Base-by-base conservation (phyloP, 139 green algal species). In the Micromonas pusilla region DNA sequence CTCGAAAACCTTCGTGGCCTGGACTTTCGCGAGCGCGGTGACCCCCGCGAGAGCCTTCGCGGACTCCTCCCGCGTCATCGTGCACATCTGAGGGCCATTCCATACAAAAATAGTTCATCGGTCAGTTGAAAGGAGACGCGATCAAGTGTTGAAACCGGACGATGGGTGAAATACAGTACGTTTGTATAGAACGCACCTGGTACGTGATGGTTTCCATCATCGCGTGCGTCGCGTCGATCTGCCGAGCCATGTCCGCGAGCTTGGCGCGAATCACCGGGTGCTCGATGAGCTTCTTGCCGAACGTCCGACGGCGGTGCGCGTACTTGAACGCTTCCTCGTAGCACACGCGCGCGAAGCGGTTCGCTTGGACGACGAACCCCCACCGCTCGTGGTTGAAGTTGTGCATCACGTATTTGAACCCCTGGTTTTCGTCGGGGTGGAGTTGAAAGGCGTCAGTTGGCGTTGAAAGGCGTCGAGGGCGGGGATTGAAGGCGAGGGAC, bases 371-470 rank as follows among this genome's bases (percentile, higher is more conserved):
- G 9, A 82, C 52, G 66, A 85, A 76, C 54, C 72, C 72, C 77
- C 77, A 81, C n/a, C 81, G 66, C 57, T 85, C 81, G 76, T 82
- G 68, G 54, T 85, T 83, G 72, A 85, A 85, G 73, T 85, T 85
- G 67, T 82, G 70, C 81, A 85, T 85, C 52, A 85, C 81, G 66
- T 74, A 81, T 63, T 79, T 81, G 73, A 85, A 85, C 21, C 81
- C 81, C 30, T 74, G 25, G 57, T 83, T 83, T 16, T 57, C 45
- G 45, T n/a, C n/a, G n/a, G n/a, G n/a, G n/a, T n/a, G n/a, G n/a
- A n/a, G n/a, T n/a, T n/a, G n/a, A n/a, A n/a, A n/a, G n/a, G n/a
- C n/a, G n/a, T n/a, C n/a, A n/a, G n/a, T n/a, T n/a, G n/a, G n/a
- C n/a, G n/a, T n/a, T n/a, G n/a, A n/a, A n/a, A n/a, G n/a, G n/a